A percentile compares a stretch with the other conserved stretches of the same genome.
Conservation (phyloP, 192 early-diverging fungal species). For the Mortierella antarctica region DNA sequence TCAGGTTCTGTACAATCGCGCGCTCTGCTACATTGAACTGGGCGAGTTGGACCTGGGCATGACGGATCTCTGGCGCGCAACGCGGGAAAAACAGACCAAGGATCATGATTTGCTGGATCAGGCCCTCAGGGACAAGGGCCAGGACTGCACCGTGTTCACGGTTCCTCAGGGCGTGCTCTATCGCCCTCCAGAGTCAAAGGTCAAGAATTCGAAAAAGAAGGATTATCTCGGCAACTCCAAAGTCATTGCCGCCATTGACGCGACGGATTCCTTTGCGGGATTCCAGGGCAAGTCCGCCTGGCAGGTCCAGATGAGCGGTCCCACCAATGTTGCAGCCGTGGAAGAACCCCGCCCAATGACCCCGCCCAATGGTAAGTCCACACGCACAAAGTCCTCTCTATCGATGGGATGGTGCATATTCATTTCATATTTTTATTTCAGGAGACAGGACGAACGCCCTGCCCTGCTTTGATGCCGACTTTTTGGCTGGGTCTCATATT, state of each 20-base stretch:
- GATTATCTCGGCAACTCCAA: constrained; percentile 83
- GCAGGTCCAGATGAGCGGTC: constrained; percentile 45
- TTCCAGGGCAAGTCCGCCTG: constrained; percentile 68
- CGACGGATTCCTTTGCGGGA: constrained; percentile 67
- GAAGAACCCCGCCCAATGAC: constrained; percentile 26
- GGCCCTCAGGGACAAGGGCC: constrained; percentile 66
- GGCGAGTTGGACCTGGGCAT: constrained; percentile 76
- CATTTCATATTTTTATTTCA: not conserved
- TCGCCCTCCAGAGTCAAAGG: constrained; percentile 83
- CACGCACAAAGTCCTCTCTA: not conserved
- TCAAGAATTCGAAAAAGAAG: constrained; percentile 84
- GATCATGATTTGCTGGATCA: constrained; percentile 78
- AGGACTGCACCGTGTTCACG: constrained; percentile 76
- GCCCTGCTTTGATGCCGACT: not conserved
- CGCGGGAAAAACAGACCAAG: constrained; percentile 68
- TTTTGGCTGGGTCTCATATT: not conserved
- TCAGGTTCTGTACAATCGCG: constrained; percentile 93
- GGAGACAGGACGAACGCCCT: no score
- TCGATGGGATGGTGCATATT: not conserved
- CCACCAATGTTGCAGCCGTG: constrained; percentile 21
- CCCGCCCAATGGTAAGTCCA: constrained; percentile 16
- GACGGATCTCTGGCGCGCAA: constrained; percentile 79
- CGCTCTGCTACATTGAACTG: constrained; percentile 81
- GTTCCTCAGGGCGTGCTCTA: constrained; percentile 84
- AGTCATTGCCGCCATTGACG: constrained; percentile 83